A percentile compares a stretch with the other conserved stretches of the same genome.
Evolutionary conservation across 768 basidiomycete genomes (phyloP).

Genomic region (Leccinum disarticulatum): DNA sequence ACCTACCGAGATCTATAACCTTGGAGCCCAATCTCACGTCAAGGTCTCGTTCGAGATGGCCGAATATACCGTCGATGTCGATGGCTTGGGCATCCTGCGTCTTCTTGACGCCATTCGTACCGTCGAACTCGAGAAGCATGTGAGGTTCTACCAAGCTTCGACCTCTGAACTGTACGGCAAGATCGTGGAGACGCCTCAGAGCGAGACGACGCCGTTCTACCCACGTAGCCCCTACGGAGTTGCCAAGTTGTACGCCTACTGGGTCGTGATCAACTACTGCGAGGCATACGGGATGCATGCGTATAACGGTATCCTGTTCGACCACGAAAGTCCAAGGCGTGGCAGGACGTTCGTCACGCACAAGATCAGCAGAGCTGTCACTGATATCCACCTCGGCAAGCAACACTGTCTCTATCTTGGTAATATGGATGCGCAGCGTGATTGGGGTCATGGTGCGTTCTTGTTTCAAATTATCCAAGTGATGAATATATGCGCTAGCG

Average conservation of each 20-base stretch:
- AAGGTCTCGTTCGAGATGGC: slow-evolving; percentile 99
- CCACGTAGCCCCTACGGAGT: slow-evolving; percentile 97
- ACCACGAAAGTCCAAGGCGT: slow-evolving; percentile 94
- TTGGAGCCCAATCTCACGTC: slow-evolving; percentile 97
- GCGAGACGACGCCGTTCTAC: slow-evolving; percentile 96
- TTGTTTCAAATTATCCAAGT: background rate
- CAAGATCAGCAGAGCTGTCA: slow-evolving; percentile 90
- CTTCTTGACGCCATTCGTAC: slow-evolving; percentile 96
- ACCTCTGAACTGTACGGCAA: slow-evolving; percentile 98
- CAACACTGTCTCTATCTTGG: slow-evolving; percentile 90
- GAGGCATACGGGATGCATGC: slow-evolving; percentile 97
- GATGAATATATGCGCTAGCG: slow-evolving; percentile 6
- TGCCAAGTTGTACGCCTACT: slow-evolving; percentile 91
- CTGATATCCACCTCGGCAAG: slow-evolving; percentile 89
- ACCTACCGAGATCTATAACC: slow-evolving; percentile 97
- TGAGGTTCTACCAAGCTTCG: slow-evolving; percentile 96
- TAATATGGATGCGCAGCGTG: slow-evolving; percentile 91
- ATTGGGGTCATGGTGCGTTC: slow-evolving; percentile 91
- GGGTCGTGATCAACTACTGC: slow-evolving; percentile 90
- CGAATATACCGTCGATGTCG: slow-evolving; percentile 97
- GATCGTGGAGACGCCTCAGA: slow-evolving; percentile 93
- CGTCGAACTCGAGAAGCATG: slow-evolving; percentile 89
- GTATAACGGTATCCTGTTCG: slow-evolving; percentile 96
- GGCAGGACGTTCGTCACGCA: slow-evolving; percentile 95
- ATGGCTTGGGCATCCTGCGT: slow-evolving; percentile 92